Conservation (phyloP, 2,329 filamentous ascomycete genomes). For the Phialophora verrucosa region DNA sequence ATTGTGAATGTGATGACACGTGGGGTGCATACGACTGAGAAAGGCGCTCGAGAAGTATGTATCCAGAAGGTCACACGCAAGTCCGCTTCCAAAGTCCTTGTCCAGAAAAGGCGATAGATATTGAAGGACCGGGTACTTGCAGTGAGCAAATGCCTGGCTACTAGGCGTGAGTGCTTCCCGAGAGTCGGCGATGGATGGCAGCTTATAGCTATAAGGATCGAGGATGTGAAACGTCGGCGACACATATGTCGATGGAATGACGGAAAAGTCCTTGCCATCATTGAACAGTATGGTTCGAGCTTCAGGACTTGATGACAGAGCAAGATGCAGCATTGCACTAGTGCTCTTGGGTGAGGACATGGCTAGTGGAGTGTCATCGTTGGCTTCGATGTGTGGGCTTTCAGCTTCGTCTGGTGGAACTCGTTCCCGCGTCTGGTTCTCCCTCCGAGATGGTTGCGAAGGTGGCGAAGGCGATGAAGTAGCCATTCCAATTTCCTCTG, state of each 20-base stretch:
- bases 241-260: constrained; percentile 33
- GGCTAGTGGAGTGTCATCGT: constrained; percentile 1
- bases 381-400: constrained; percentile 2
- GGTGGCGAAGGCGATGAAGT: constrained; percentile 3
- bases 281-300: constrained; percentile 21
- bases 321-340: constrained; percentile 24
- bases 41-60: constrained; percentile 56
- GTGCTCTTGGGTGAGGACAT: constrained; percentile 28
- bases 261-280: constrained; percentile 25
- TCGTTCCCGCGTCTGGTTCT: background rate
- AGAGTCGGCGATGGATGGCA: constrained; percentile 34
- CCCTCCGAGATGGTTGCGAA: constrained; percentile 7
- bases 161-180: constrained; percentile 30
- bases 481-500: constrained; percentile 8
- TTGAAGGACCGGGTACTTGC: constrained; percentile 33
- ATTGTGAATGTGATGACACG: constrained; percentile 57
- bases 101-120: constrained; percentile 34
- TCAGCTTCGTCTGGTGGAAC: background rate
- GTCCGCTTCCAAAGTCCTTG: constrained; percentile 29
- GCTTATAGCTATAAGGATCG: constrained; percentile 35
- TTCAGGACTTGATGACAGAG: constrained; percentile 19
- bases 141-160: constrained; percentile 28
- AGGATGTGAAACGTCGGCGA: constrained; percentile 34
- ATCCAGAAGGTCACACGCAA: constrained; percentile 57
- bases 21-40: constrained; percentile 52